Base-by-base conservation (phyloP, 179 eudicot genomes). In the Spergularia azorica region DNA sequence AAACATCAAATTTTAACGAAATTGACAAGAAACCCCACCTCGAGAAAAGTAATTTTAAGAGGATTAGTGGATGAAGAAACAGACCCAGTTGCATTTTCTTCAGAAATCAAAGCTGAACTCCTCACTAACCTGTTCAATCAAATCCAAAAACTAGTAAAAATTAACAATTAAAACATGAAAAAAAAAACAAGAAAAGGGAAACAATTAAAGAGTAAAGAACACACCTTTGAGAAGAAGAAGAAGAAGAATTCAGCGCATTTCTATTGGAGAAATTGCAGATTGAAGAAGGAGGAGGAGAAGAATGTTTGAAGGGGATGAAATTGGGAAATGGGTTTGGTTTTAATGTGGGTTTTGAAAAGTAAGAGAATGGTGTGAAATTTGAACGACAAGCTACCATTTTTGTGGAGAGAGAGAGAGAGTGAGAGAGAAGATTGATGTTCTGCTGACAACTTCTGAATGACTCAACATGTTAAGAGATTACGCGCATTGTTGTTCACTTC, bases 11-110 rank as follows among this genome's bases (percentile, higher is more conserved):
- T 10, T 21, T 54, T 55, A 43, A 20, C 0, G 16, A 75, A 76
- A 9, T 7, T 51, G 26, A 21, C 3, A 72, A 7, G 57, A 11
- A 17, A 74, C n/a, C 80, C 58, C 72, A 94, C 98, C 96, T 94
- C 98, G 79, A 94, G 86, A 77, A 86, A 94, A 85, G 96, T 94
- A 72, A 94, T 93, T 79, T 80, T 89, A 86, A 92, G 86, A 71
- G 64, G 58, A 84, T 81, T 85, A 62, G 71, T 26, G 32, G 83
- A 80, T 55, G 86, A 84, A 75, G 82, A 64, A 13, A 70, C 70
- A 62, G 86, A 85, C 54, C 79, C 87, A 77, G 80, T 83, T 20
- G 83, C 80, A 61, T 73, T 88, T 79, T 89, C 90, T 76, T 88
- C 94, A 38, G 96, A 91, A 79, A 87, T 79, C 15, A 87, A 71